phyloP scores from a whole-genome alignment of 495 filamentous ascomycete genomes.

The Jackrogersella multiformis region DNA sequence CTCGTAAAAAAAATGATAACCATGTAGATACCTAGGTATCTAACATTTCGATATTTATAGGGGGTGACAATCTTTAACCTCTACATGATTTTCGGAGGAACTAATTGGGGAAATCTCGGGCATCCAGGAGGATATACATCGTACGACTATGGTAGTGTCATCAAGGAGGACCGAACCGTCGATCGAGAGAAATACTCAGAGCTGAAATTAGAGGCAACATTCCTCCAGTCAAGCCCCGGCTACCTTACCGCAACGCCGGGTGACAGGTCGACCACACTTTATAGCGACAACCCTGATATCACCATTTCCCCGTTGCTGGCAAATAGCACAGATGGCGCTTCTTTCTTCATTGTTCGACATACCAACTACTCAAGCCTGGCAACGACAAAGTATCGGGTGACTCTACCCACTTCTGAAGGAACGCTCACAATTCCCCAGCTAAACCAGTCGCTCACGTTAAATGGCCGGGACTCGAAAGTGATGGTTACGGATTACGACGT shows the following conservation, averaged over 20 bases:
- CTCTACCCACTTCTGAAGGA: constrained; percentile 68
- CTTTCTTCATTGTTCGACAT: constrained; percentile 74
- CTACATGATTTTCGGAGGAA: constrained; percentile 71
- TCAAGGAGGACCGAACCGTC: constrained; percentile 71
- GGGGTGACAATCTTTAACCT: constrained; percentile 50
- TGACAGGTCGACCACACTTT: constrained; percentile 43
- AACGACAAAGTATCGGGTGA: constrained; percentile 69
- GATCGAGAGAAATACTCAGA: constrained; percentile 81
- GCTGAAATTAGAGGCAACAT: constrained; percentile 77
- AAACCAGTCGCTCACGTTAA: constrained; percentile 67
- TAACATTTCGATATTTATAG: constrained; percentile 28
- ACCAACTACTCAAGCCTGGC: constrained; percentile 64
- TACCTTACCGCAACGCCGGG: constrained; percentile 68
- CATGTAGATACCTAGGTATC: not conserved
- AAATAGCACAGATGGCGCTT: constrained; percentile 56
- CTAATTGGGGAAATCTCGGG: constrained; percentile 86
- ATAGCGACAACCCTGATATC: constrained; percentile 62
- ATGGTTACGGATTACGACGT: constrained; percentile 79
- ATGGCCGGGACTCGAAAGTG: constrained; percentile 77
- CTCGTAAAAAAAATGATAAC: not conserved
- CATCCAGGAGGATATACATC: constrained; percentile 77
- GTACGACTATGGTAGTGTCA: constrained; percentile 75
- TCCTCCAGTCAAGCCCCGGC: constrained; percentile 71
- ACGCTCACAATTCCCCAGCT: constrained; percentile 70
- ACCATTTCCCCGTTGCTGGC: constrained; percentile 66